A percentile compares a stretch with the other conserved stretches of the same genome.
phyloP scores from a whole-genome alignment of 2,329 filamentous ascomycete species.

The Fusarium buharicum region DNA sequence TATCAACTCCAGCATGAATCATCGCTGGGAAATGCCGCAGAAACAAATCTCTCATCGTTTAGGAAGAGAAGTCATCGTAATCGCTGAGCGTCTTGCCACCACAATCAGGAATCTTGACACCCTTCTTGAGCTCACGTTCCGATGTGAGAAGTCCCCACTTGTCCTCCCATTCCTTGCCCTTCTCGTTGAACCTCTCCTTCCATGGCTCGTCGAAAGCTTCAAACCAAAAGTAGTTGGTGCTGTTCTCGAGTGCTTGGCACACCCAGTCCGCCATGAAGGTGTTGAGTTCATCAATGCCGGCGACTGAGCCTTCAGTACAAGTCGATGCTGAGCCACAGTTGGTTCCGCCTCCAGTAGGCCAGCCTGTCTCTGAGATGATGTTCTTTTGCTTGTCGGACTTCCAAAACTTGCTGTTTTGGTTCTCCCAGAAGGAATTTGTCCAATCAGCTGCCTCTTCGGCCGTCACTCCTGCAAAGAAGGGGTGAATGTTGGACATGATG shows the following conservation, averaged over 20 bases:
- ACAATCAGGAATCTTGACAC: conserved; percentile 88
- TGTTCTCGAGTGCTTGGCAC: conserved; percentile 80
- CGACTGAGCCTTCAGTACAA: conserved; percentile 76
- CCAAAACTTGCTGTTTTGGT: conserved; percentile 73
- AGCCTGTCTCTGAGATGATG: conserved; percentile 90
- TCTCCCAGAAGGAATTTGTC: conserved; percentile 86
- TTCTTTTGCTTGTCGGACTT: conserved; percentile 72
- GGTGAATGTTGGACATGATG: conserved; percentile 97
- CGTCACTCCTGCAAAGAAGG: conserved; percentile 87
- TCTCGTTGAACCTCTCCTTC: conserved; percentile 80
- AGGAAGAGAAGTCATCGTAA: conserved; percentile 24
- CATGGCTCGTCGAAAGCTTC: conserved; percentile 97
- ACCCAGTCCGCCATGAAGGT: conserved; percentile 88
- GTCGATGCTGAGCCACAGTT: conserved; percentile 70
- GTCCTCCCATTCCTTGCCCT: conserved; percentile 84
- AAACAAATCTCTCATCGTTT: conserved; percentile 8
- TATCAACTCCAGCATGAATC: conserved; percentile 15
- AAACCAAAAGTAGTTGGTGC: conserved; percentile 97
- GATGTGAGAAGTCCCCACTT: conserved; percentile 94
- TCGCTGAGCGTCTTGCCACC: conserved; percentile 72
- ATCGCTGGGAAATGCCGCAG: conserved; percentile 1
- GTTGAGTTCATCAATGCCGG: conserved; percentile 83
- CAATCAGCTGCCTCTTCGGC: conserved; percentile 76
- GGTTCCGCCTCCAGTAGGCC: conserved; percentile 85
- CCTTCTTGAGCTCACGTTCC: conserved; percentile 82